Percentiles rank a stretch among this genome's conserved stretches.
Conservation (phyloP, 2,329 filamentous ascomycete genomes). For the Apiospora malaysiana region DNA sequence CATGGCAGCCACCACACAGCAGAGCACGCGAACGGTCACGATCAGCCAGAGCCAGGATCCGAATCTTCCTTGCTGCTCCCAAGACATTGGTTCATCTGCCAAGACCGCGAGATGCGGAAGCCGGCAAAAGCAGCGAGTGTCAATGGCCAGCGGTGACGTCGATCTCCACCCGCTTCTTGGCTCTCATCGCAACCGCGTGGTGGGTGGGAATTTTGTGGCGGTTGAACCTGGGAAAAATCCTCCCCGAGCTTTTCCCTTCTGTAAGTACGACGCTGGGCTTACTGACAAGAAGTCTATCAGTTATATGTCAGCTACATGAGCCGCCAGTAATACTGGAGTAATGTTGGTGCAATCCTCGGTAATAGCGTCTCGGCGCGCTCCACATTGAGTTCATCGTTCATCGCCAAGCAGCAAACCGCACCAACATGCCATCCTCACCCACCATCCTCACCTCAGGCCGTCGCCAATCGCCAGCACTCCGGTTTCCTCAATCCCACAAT, state of each 20-base stretch:
- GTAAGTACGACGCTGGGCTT: background rate
- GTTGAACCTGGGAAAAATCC: background rate
- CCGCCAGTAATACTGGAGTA: background rate
- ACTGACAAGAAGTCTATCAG: background rate
- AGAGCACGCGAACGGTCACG: background rate
- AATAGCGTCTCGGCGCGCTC: constrained; percentile 4
- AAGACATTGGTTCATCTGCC: constrained; percentile 4
- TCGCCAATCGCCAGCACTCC: background rate
- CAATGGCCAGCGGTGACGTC: constrained; percentile 14
- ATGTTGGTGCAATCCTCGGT: background rate
- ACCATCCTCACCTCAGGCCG: background rate
- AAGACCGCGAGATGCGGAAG: constrained; percentile 8
- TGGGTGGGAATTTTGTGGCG: background rate
- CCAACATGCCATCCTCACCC: constrained; percentile 5
- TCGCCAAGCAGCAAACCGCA: background rate
- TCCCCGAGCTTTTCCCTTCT: background rate
- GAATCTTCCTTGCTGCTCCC: constrained; percentile 6
- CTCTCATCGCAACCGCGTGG: constrained; percentile 8
- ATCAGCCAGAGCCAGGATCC: background rate
- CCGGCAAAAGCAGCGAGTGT: constrained; percentile 6
- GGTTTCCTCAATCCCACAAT: background rate
- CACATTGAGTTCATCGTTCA: constrained; percentile 9
- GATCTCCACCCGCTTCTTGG: constrained; percentile 18
- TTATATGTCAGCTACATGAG: background rate
- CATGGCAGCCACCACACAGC: background rate